These are phyloP conservation scores for Vitis riparia DNA, from an alignment of 164 flowering plant genomes.

Conservation along the genomic window DNA sequence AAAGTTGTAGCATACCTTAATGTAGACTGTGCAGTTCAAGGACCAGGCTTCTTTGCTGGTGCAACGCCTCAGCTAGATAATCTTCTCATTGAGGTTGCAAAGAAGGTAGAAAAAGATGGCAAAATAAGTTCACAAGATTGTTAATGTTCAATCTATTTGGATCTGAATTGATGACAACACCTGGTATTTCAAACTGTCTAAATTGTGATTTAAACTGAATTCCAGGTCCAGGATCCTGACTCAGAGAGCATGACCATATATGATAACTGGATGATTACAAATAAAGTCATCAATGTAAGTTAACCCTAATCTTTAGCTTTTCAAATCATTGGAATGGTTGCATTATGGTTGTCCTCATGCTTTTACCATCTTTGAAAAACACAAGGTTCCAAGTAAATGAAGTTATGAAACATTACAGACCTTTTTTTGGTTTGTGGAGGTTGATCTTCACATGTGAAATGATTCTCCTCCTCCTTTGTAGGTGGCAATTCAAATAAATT, in stretches of 20 bases:
- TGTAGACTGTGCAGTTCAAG: slow-evolving; percentile 99
- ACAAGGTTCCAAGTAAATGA: background rate
- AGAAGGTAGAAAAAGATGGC: slow-evolving; percentile 48
- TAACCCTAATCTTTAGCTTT: background rate
- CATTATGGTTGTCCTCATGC: background rate
- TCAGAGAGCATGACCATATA: slow-evolving; percentile 41
- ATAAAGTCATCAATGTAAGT: slow-evolving; percentile 51
- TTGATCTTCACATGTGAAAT: no score
- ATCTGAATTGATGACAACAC: background rate
- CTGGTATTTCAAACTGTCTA: background rate
- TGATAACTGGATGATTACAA: slow-evolving; percentile 51
- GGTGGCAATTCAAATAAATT: no score
- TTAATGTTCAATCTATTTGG: background rate
- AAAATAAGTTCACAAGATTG: no score
- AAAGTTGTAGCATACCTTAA: slow-evolving; percentile 88
- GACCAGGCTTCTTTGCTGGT: slow-evolving; percentile 84
- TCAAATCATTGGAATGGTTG: background rate
- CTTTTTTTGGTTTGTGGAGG: no score
- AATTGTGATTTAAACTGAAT: slow-evolving; percentile 1
- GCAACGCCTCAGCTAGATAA: slow-evolving; percentile 91
- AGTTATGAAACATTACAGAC: no score
- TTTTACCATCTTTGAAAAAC: background rate
- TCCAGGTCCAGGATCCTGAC: slow-evolving; percentile 86
- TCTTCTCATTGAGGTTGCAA: slow-evolving; percentile 72
- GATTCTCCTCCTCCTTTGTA: no score